A percentile compares a stretch with the other conserved stretches of the same genome.
These are phyloP conservation scores for Mycosphaerelloides madeirae DNA, from an alignment of 2,329 filamentous ascomycete genomes.

Conservation along the genomic window DNA sequence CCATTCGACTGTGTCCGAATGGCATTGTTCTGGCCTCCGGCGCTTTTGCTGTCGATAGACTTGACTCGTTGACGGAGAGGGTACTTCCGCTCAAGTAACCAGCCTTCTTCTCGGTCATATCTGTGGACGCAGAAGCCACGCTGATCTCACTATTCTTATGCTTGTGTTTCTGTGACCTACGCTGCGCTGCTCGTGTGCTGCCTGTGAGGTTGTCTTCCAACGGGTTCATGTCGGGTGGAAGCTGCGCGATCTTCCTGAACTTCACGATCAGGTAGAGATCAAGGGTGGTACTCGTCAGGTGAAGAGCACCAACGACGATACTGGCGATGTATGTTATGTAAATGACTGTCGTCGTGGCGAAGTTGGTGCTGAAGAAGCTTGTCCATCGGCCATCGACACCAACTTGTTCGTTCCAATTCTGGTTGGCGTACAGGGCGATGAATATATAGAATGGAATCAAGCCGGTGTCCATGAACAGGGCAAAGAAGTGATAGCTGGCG, in stretches of 20 bases:
- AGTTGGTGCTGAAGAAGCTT: slow-evolving; percentile 59
- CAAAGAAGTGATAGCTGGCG: slow-evolving; percentile 84
- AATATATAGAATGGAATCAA: slow-evolving; percentile 61
- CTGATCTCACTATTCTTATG: slow-evolving; percentile 60
- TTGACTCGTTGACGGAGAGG: slow-evolving; percentile 36
- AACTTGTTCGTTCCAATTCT: slow-evolving; percentile 47
- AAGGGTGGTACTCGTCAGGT: slow-evolving; percentile 64
- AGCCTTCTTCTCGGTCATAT: slow-evolving; percentile 55
- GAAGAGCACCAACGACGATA: slow-evolving; percentile 60
- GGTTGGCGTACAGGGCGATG: slow-evolving; percentile 51
- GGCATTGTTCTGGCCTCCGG: slow-evolving; percentile 55
- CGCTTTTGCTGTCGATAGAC: slow-evolving; percentile 37
- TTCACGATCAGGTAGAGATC: slow-evolving; percentile 70
- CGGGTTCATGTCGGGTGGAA: slow-evolving; percentile 94
- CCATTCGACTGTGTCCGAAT: slow-evolving; percentile 72
- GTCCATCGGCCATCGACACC: slow-evolving; percentile 55
- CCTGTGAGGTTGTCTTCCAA: slow-evolving; percentile 81
- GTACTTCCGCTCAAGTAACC: slow-evolving; percentile 47
- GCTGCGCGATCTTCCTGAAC: slow-evolving; percentile 73
- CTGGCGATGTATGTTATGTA: slow-evolving; percentile 63
- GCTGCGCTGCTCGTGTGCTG: slow-evolving; percentile 35
- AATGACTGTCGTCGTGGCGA: slow-evolving; percentile 56
- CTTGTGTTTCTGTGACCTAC: slow-evolving; percentile 59
- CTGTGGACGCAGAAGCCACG: slow-evolving; percentile 33
- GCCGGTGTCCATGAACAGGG: slow-evolving; percentile 65